These are phyloP conservation scores for Poterioochromonas sp. DNA, from an alignment of 352 stramenopile genomes.

Conservation along the genomic window DNA sequence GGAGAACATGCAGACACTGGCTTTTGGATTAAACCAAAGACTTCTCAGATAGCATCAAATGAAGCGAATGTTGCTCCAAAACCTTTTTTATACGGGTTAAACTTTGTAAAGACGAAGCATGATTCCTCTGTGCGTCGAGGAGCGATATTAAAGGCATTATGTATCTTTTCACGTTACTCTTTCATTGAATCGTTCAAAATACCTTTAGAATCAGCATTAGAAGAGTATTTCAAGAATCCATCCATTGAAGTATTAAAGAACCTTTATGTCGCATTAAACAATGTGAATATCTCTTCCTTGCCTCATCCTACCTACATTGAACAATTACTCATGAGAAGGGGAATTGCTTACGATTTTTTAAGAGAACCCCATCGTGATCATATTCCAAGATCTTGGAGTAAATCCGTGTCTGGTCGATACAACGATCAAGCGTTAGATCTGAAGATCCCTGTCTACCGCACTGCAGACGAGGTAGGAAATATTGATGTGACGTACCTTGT, in stretches of 20 bases:
- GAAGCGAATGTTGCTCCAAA: not conserved
- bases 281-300: slow-evolving; percentile 25
- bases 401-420: slow-evolving; percentile 36
- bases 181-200: slow-evolving; percentile 42
- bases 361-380: not conserved
- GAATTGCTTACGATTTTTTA: slow-evolving; percentile 23
- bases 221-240: slow-evolving; percentile 37
- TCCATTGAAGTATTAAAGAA: slow-evolving; percentile 35
- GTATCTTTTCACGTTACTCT: slow-evolving; percentile 44
- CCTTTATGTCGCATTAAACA: slow-evolving; percentile 42
- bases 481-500: slow-evolving; percentile 40
- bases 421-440: slow-evolving; percentile 18
- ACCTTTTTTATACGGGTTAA: slow-evolving; percentile 47
- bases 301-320: slow-evolving; percentile 37
- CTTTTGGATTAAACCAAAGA: not conserved
- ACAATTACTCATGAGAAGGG: slow-evolving; percentile 40
- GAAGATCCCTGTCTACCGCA: slow-evolving; percentile 37
- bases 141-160: slow-evolving; percentile 46
- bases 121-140: slow-evolving; percentile 40
- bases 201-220: slow-evolving; percentile 33
- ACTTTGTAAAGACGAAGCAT: slow-evolving; percentile 44
- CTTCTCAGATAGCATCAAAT: not conserved
- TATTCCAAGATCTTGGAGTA: slow-evolving; percentile 33
- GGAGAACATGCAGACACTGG: not conserved
- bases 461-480: slow-evolving; percentile 39